A percentile compares a stretch with the other conserved stretches of the same genome.
These are phyloP conservation scores for Paraphaeosphaeria minitans DNA, from an alignment of 2,329 filamentous ascomycete genomes.

Conservation along the genomic window DNA sequence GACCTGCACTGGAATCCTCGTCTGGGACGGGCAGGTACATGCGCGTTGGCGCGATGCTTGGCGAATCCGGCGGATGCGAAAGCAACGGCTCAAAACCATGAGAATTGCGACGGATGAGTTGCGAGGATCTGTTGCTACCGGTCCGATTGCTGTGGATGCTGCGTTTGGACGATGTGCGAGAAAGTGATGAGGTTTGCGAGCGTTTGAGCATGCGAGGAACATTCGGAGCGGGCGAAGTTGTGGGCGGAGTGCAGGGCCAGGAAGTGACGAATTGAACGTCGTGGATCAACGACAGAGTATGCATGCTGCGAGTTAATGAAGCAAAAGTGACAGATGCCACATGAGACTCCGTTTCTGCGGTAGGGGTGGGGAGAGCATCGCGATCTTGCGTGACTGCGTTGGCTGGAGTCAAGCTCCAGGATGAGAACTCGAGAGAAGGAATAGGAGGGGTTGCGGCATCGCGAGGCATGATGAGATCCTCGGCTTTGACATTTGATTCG, in stretches of 20 bases:
- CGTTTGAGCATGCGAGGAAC: conserved; percentile 31
- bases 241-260: conserved; percentile 57
- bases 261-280: conserved; percentile 61
- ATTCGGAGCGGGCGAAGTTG: conserved; percentile 25
- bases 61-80: conserved; percentile 41
- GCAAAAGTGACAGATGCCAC: conserved; percentile 44
- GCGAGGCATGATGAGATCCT: conserved; percentile 46
- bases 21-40: conserved; percentile 27
- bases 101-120: conserved; percentile 34
- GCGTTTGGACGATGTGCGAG: conserved; percentile 41
- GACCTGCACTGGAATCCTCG: conserved; percentile 15
- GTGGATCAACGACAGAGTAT: conserved; percentile 50
- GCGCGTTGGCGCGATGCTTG: conserved; percentile 32
- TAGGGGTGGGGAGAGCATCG: conserved; percentile 19
- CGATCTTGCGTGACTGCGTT: conserved; percentile 32
- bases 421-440: conserved; percentile 26
- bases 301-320: conserved; percentile 18
- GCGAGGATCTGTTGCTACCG: conserved; percentile 17
- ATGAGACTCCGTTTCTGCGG: conserved; percentile 30
- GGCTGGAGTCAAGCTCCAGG: conserved; percentile 36
- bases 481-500: conserved; percentile 26
- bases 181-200: conserved; percentile 29
- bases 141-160: conserved; percentile 27
- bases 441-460: conserved; percentile 33
- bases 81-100: conserved; percentile 43